Evolutionary conservation across 768 basidiomycete species (phyloP), one percentile per base, ranked within the genome.

Genomic region (Pholiota microspora): DNA sequence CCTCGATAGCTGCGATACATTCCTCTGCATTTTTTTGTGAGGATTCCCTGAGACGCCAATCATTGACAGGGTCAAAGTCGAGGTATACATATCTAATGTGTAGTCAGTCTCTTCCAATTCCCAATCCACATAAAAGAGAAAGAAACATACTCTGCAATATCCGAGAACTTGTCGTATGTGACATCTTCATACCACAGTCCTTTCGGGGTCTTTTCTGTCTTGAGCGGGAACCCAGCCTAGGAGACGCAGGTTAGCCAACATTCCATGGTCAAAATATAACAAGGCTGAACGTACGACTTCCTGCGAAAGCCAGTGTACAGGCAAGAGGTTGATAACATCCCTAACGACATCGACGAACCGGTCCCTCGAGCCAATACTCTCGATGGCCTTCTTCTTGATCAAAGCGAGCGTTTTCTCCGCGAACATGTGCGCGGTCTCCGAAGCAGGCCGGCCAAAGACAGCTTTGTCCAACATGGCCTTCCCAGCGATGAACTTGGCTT

Each of bases 271-370:
- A 29, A 18, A 8, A 42, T 9, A n/a, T 2, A 16, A 3, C 29
- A 16, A 12, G 8, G 28, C 15, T 50, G 46, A 29, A 70, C 85
- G 59, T 56, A 88, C 88, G 54, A 88, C 69, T 50, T 80, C 64
- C 28, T 79, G 72, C 8, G 78, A 77, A 25, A 85, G 73, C 85
- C 85, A 90, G 55, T 80, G 74, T 4, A 86, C 66, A 0, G 88
- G 82, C 34, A 86, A 54, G 24, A 76, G 63, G 57, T 89, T 86
- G 62, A 87, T 78, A 18, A 90, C 86, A 59, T 90, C 84, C 36
- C 72, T 72, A 6, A 89, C 78, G 32, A 90, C 76, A 62, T 91
- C 86, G 18, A 89, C 65, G 47, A 67, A 73, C 28, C 58, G 69
- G 15, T 57, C 52, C 13, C 51, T 45, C 13, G 66, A 58, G 4